Evolutionary conservation across 495 filamentous ascomycete genomes (phyloP), one percentile per base, ranked within the genome.

Genomic region (Penicillium macrosclerotiorum): DNA sequence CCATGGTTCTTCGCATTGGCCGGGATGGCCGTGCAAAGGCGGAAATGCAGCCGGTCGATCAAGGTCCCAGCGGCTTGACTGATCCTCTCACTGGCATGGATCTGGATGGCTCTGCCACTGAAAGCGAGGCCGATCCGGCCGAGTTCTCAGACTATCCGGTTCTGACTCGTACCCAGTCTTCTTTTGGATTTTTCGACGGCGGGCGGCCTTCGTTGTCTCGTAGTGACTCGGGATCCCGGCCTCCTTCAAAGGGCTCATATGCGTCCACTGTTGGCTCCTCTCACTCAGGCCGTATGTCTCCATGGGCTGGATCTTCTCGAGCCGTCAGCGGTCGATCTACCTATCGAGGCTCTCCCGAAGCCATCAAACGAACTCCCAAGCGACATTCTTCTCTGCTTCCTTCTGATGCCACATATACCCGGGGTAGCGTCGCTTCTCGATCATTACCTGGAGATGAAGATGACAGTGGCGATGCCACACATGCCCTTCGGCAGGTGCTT

Each of bases 401-500:
- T 30, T 63, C 69, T 2, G 68, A 68, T 34, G 58, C 69, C 4
- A 62, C 62, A 5, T 66, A 64, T 37, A 59, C 60, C 9, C 61
- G 65, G 20, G 57, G 62, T 14, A 65, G 68, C 24, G 52, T 62
- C 4, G 79, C 84, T 23, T 75, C 76, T 2, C 79, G 80, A 49
- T 82, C 79, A 17, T 64, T 83, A 8, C 65, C 79, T 27, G 72
- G 72, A 17, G 58, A 64, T 17, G 71, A 76, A 4, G 66, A 82
- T 43, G 64, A 75, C 45, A 67, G 70, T 52, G 74, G 81, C 51
- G 76, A 75, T 63, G 70, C 78, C 47, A 60, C 80, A 58, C 62
- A 78, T 55, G 88, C 88, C 44, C 67, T 94, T 23, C 83, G 83
- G 22, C 88, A 87, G 63, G 75, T 94, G 13, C 69, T 87, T 13